These are phyloP conservation scores for Umbellularia californica DNA, from an alignment of 164 flowering plant genomes.

Conservation along the genomic window DNA sequence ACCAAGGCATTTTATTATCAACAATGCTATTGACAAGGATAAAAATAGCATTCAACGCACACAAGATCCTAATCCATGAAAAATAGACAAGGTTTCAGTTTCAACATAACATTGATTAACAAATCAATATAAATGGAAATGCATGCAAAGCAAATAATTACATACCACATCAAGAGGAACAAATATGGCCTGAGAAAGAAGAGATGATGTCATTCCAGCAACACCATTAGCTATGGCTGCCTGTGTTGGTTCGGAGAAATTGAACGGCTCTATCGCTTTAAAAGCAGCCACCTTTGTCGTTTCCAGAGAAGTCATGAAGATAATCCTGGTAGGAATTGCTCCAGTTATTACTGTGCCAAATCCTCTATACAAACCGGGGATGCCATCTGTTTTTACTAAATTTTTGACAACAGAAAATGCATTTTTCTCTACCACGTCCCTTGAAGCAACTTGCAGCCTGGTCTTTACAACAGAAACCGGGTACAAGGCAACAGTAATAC, in stretches of 20 bases:
- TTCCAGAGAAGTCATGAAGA: conserved; percentile 88
- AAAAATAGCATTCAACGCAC: too few relatives aligned
- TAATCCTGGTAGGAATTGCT: conserved; percentile 87
- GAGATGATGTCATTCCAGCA: conserved; percentile 90
- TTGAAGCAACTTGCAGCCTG: conserved; percentile 85
- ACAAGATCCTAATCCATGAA: too few relatives aligned
- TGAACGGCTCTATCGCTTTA: conserved; percentile 63
- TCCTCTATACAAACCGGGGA: conserved; percentile 88
- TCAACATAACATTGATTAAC: too few relatives aligned
- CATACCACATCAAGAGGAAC: conserved; percentile 98
- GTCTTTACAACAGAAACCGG: conserved; percentile 94
- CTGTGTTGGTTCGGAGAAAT: conserved; percentile 71
- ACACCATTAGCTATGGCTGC: conserved; percentile 94
- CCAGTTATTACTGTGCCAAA: conserved; percentile 95
- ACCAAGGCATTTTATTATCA: too few relatives aligned
- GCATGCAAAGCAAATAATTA: not conserved
- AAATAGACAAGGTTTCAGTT: too few relatives aligned
- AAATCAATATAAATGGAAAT: too few relatives aligned
- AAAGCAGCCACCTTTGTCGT: conserved; percentile 80
- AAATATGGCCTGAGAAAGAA: conserved; percentile 78
- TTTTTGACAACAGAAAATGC: conserved; percentile 67
- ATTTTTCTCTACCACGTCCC: conserved; percentile 58
- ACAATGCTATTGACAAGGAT: too few relatives aligned
- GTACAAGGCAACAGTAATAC: conserved; percentile 82
- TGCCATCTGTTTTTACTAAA: conserved; percentile 69